A percentile compares a stretch with the other conserved stretches of the same genome.
phyloP scores from a whole-genome alignment of 768 basidiomycete species.

The Fistulinella prunicolor region DNA sequence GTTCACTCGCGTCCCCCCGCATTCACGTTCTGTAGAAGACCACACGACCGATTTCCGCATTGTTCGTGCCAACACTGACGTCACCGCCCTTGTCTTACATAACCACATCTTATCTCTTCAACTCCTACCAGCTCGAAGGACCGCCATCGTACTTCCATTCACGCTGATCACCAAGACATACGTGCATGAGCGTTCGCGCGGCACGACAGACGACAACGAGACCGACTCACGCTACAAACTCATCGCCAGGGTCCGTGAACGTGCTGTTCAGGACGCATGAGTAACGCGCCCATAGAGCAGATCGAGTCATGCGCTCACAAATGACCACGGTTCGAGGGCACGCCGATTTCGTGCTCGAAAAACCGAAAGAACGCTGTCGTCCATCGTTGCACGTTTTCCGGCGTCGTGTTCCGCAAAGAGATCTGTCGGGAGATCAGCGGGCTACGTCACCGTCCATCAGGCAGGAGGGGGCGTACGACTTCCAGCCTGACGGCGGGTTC shows the following conservation, averaged over 20 bases:
- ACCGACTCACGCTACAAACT: constrained; percentile 1
- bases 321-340: constrained; percentile 53
- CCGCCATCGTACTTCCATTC: constrained; percentile 1
- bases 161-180: neutral
- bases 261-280: neutral
- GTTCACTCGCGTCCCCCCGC: too few species aligned
- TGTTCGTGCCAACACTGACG: too few species aligned
- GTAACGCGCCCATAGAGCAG: too few species aligned
- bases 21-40: too few species aligned
- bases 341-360: constrained; percentile 49
- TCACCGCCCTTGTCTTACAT: too few species aligned
- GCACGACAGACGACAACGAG: neutral
- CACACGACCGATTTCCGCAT: too few species aligned
- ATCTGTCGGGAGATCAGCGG: constrained; percentile 32
- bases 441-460: too few species aligned
- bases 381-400: constrained; percentile 46
- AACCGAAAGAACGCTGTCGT: constrained; percentile 53
- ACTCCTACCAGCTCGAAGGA: too few species aligned
- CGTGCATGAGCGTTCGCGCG: neutral
- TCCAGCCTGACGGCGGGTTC: constrained; percentile 58
- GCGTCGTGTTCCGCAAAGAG: constrained; percentile 54
- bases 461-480: neutral
- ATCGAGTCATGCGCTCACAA: constrained; percentile 34
- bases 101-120: too few species aligned
- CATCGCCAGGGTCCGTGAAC: constrained; percentile 5